A percentile compares a stretch with the other conserved stretches of the same genome.
These are phyloP conservation scores for Moricandia moricandioides DNA, from an alignment of 345 rosid genomes.

Conservation along the genomic window DNA sequence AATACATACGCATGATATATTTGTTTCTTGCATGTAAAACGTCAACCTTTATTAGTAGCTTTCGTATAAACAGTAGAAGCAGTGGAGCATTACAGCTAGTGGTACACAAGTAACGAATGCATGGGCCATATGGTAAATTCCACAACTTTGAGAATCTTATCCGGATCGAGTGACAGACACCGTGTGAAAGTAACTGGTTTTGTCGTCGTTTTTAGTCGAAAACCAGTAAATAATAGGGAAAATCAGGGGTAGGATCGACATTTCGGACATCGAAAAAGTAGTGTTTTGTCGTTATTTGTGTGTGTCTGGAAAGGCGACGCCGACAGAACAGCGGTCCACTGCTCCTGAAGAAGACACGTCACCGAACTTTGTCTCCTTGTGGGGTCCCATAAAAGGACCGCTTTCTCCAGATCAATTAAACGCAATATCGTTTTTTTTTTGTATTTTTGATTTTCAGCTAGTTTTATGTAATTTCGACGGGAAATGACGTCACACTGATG, in stretches of 20 bases:
- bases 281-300: neutral
- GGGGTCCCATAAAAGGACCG: neutral
- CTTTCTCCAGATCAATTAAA: neutral
- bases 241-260: neutral
- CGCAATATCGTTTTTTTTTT: neutral
- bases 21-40: neutral
- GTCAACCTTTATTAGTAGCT: neutral
- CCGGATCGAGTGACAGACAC: neutral
- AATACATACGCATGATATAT: neutral
- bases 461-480: neutral
- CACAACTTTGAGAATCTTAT: neutral
- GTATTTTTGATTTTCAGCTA: neutral
- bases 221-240: neutral
- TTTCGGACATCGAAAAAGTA: neutral
- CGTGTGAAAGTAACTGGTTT: neutral
- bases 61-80: neutral
- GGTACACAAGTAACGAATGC: neutral
- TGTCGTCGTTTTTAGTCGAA: neutral
- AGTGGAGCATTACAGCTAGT: neutral
- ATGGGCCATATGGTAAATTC: neutral
- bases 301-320: neutral
- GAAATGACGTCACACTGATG: neutral
- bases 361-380: neutral
- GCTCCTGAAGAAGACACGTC: neutral
- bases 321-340: neutral